These are phyloP conservation scores for Fremontodendron californicum DNA, from an alignment of 345 rosid species.

Conservation along the genomic window DNA sequence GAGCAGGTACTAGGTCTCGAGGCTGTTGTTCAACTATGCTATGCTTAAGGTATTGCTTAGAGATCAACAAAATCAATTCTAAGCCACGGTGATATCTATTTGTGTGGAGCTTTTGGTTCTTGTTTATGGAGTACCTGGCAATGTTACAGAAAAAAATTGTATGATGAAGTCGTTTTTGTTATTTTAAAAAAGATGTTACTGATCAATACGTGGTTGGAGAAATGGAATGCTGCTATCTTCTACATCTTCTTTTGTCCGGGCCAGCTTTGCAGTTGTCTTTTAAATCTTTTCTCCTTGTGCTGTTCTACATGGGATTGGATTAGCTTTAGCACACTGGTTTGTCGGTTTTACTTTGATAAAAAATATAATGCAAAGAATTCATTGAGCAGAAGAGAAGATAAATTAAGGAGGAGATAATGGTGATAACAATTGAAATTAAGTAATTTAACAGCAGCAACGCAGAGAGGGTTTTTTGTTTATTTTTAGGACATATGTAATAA, in stretches of 20 bases:
- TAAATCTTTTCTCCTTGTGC: not conserved
- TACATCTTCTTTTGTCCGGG: not conserved
- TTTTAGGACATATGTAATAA: no score
- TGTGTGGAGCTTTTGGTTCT: not conserved
- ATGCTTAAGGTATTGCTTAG: conserved; percentile 34
- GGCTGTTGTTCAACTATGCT: conserved; percentile 46
- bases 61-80: no score
- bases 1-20: conserved; percentile 26
- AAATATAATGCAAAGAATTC: not conserved
- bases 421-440: not conserved
- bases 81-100: no score
- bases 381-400: not conserved
- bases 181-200: not conserved
- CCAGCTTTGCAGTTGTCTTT: not conserved
- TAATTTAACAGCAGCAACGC: no score
- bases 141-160: no score
- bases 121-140: no score
- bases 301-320: not conserved
- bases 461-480: not conserved
- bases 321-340: not conserved
- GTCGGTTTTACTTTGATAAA: not conserved
- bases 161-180: not conserved
- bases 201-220: not conserved
- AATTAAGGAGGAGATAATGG: not conserved
- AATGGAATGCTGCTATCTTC: not conserved